phyloP scores from a whole-genome alignment of 495 filamentous ascomycete species.

The Penicillium psychrofluorescens region DNA sequence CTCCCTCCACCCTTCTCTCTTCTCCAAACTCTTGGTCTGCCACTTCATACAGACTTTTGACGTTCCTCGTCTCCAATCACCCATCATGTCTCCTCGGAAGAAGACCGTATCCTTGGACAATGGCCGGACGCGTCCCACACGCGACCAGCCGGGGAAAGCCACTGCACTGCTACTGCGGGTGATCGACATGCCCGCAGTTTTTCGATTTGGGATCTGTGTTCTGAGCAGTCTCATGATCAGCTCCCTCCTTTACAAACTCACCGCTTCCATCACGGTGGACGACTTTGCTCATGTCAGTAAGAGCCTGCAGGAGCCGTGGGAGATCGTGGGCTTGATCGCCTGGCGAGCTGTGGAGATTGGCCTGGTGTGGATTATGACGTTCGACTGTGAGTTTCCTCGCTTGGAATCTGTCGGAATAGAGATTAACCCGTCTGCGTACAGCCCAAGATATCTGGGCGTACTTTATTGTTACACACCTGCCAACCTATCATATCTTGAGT shows the following conservation, averaged over 20 bases:
- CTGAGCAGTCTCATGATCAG: slow-evolving; percentile 55
- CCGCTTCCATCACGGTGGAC: slow-evolving; percentile 39
- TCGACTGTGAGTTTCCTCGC: slow-evolving; percentile 48
- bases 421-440: slow-evolving; percentile 11
- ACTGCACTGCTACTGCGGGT: slow-evolving; percentile 5
- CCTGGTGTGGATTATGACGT: slow-evolving; percentile 61
- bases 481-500: slow-evolving; percentile 59
- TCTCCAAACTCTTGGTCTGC: slow-evolving; percentile 5
- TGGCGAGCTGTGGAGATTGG: slow-evolving; percentile 67
- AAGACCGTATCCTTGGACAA: not conserved
- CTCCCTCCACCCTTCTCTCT: too few relatives aligned
- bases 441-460: slow-evolving; percentile 64
- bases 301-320: slow-evolving; percentile 49
- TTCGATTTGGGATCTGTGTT: slow-evolving; percentile 58
- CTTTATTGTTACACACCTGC: slow-evolving; percentile 62
- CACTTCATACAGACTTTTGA: slow-evolving; percentile 1
- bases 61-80: not conserved
- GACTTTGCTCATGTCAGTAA: slow-evolving; percentile 58
- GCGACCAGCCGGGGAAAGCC: slow-evolving; percentile 4
- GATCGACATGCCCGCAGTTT: slow-evolving; percentile 32
- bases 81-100: slow-evolving; percentile 11
- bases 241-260: slow-evolving; percentile 47
- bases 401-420: too few relatives aligned
- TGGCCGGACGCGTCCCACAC: slow-evolving; percentile 2
- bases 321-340: slow-evolving; percentile 51